A percentile compares a stretch with the other conserved stretches of the same genome.
phyloP scores from a whole-genome alignment of 345 rosid genomes.

The Lumnitzera littorea region DNA sequence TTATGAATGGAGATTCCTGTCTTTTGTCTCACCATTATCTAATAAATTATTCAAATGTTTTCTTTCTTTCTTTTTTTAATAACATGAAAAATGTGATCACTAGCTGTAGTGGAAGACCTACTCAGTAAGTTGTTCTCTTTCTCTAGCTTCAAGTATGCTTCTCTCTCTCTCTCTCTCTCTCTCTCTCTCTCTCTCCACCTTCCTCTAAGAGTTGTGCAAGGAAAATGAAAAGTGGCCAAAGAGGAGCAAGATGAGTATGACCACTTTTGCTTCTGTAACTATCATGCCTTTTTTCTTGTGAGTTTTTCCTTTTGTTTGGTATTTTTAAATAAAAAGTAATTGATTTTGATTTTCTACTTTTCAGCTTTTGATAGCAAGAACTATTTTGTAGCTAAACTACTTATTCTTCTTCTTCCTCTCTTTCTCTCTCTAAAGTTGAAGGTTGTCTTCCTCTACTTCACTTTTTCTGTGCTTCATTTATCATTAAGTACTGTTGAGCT shows the following conservation, averaged over 20 bases:
- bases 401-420: not conserved
- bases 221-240: not conserved
- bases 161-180: not conserved
- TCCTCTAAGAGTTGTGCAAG: too few species aligned
- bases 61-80: too few species aligned
- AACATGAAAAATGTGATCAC: too few species aligned
- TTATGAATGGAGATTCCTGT: not conserved
- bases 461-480: conserved; percentile 2
- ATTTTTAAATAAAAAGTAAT: not conserved
- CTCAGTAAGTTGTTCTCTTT: conserved; percentile 15
- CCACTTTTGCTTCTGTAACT: conserved; percentile 4
- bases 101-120: conserved; percentile 4
- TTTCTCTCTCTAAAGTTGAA: not conserved
- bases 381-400: not conserved
- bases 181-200: too few species aligned
- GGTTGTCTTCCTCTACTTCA: not conserved
- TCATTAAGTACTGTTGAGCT: not conserved
- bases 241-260: not conserved
- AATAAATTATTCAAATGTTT: not conserved
- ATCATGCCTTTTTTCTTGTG: conserved; percentile 1
- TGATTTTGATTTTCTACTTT: conserved; percentile 5
- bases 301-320: conserved; percentile 1
- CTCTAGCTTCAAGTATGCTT: conserved; percentile 18
- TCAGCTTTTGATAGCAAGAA: not conserved
- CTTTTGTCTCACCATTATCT: not conserved